phyloP scores from a whole-genome alignment of 106 monocot species.

The Amphibolis antarctica region DNA sequence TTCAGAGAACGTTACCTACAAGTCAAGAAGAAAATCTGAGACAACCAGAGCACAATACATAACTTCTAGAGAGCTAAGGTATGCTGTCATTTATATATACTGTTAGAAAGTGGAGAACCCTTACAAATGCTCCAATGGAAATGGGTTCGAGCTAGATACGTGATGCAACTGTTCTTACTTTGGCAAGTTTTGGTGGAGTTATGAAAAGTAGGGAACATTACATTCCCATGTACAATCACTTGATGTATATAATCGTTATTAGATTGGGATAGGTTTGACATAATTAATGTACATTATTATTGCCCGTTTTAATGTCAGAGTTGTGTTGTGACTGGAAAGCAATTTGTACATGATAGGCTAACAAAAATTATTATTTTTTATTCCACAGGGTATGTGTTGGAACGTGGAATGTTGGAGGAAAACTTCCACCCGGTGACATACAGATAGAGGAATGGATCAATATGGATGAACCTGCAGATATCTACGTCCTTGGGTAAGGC shows the following conservation, averaged over 20 bases:
- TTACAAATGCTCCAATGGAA: no score
- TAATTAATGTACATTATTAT: no score
- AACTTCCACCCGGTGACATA: conserved; percentile 51
- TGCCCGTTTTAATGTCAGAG: no score
- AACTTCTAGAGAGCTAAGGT: conserved; percentile 71
- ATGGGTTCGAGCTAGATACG: no score
- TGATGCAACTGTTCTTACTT: no score
- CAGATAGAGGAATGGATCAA: conserved; percentile 74
- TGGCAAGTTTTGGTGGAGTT: no score
- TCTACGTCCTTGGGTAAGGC: conserved; percentile 31
- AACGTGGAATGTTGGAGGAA: conserved; percentile 93
- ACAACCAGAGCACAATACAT: conserved; percentile 87
- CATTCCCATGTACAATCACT: not conserved
- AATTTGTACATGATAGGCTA: no score
- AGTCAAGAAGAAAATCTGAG: conserved; percentile 67
- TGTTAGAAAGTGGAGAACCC: no score
- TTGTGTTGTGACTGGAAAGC: no score
- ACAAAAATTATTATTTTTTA: not conserved
- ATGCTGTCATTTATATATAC: not conserved
- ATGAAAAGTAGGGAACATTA: no score
- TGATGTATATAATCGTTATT: not conserved
- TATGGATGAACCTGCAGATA: conserved; percentile 63
- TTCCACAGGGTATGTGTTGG: conserved; percentile 58
- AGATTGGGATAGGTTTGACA: no score
- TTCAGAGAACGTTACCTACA: conserved; percentile 33